Evolutionary conservation across 768 basidiomycete genomes (phyloP).

Genomic region (Hygrocybe coccinea): DNA sequence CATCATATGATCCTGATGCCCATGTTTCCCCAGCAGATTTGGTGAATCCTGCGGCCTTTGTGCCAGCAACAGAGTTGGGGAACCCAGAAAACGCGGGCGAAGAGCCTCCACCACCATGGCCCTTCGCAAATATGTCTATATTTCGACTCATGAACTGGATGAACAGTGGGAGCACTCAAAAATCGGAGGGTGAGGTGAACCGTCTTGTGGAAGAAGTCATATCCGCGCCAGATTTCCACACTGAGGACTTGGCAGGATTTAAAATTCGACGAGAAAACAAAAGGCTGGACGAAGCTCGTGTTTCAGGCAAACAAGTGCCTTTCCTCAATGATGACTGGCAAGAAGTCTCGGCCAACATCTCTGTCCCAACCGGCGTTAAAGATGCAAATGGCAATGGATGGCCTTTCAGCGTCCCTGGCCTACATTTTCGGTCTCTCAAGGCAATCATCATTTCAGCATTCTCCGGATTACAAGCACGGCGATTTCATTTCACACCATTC

Average conservation of each 20-base stretch:
- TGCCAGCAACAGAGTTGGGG: no score
- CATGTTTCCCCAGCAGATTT: constrained; percentile 6
- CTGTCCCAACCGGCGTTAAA: constrained; percentile 14
- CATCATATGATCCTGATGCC: constrained; percentile 9
- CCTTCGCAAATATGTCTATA: constrained; percentile 31
- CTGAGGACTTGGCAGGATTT: constrained; percentile 12
- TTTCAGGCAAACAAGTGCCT: not conserved
- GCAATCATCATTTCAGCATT: constrained; percentile 23
- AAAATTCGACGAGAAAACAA: constrained; percentile 16
- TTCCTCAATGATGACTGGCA: constrained; percentile 12
- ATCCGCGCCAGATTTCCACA: constrained; percentile 14
- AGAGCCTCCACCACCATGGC: not conserved
- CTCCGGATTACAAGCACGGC: not conserved
- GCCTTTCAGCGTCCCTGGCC: constrained; percentile 22
- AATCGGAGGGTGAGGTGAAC: constrained; percentile 3
- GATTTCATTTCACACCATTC: constrained; percentile 23
- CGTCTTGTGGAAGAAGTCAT: constrained; percentile 14
- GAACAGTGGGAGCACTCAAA: constrained; percentile 6
- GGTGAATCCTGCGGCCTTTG: not conserved
- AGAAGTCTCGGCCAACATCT: constrained; percentile 11
- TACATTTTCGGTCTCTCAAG: constrained; percentile 24
- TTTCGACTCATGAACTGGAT: constrained; percentile 16
- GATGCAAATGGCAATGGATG: constrained; percentile 8
- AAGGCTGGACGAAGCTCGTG: constrained; percentile 11
- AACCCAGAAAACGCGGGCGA: not conserved